Percentiles rank a stretch among this genome's conserved stretches.
These are phyloP conservation scores for Apiotrichum mycotoxinovorans DNA, from an alignment of 1,284 basidiomycete genomes.

Conservation along the genomic window DNA sequence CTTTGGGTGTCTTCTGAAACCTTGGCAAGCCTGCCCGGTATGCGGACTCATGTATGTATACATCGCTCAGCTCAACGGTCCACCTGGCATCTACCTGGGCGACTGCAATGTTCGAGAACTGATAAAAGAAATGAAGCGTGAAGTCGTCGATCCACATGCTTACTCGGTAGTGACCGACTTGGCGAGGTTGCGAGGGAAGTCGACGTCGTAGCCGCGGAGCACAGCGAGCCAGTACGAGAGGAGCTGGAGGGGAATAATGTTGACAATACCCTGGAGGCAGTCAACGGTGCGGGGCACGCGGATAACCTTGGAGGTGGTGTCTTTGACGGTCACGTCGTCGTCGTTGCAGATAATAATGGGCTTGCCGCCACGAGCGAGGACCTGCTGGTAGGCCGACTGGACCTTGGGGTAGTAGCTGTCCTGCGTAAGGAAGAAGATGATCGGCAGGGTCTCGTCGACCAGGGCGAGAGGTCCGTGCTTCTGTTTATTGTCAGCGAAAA, in stretches of 20 bases:
- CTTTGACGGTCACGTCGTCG: slow-evolving; percentile 70
- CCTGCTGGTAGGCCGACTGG: slow-evolving; percentile 90
- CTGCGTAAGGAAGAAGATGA: slow-evolving; percentile 98
- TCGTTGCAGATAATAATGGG: slow-evolving; percentile 97
- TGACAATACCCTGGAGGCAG: slow-evolving; percentile 91
- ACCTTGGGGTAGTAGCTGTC: slow-evolving; percentile 95
- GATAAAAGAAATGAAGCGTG: too few species aligned
- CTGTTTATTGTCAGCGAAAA: not conserved
- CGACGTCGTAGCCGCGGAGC: slow-evolving; percentile 42
- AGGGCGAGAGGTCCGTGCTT: slow-evolving; percentile 95
- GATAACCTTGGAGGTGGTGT: slow-evolving; percentile 65
- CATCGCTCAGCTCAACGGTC: too few species aligned
- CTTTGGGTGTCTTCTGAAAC: too few species aligned
- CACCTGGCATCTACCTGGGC: too few species aligned
- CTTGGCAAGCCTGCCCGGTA: too few species aligned
- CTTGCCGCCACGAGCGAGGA: slow-evolving; percentile 93
- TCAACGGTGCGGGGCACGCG: slow-evolving; percentile 92
- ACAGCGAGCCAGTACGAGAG: slow-evolving; percentile 65
- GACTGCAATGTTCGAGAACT: too few species aligned
- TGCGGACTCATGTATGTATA: too few species aligned
- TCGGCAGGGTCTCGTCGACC: slow-evolving; percentile 97
- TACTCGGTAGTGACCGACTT: slow-evolving; percentile 2
- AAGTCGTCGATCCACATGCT: too few species aligned
- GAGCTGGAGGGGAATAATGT: slow-evolving; percentile 91
- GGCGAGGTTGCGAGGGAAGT: slow-evolving; percentile 91